Evolutionary conservation across 306 rosid species (phyloP), one percentile per base, ranked within the genome.

Genomic region (Fragaria ananassa): DNA sequence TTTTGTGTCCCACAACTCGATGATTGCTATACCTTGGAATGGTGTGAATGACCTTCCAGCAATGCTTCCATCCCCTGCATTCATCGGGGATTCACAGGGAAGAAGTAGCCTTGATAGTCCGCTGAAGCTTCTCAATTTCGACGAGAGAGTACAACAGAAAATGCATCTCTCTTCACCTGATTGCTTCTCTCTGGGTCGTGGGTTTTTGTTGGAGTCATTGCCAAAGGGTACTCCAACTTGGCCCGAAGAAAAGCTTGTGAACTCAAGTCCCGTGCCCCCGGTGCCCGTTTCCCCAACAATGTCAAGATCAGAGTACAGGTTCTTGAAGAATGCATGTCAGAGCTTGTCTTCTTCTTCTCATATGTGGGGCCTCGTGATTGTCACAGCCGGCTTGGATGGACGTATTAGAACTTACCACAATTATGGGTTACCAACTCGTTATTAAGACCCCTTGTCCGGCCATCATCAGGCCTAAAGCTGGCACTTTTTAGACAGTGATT

Each of bases 311-410:
- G 91, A 93, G 84, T 85, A 85, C 85, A 89, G 78, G 84, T 76
- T 93, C 78, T 86, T 93, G 87, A 91, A 72, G 88, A 86, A 71
- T 77, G 92, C 98, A 56, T 86, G 92, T 79, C 87, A 91, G 83
- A 80, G 89, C 78, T 78, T 83, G 88, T 86, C 89, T 68, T 86
- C 83, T 81, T 88, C 92, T 67, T 81, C 83, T 17, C 88, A 89
- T 78, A 61, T 86, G 72, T 93, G 96, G 98, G 96, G 95, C 72
- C 88, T 83, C 57, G 95, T 91, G 56, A 83, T 93, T 19, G 91
- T 93, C 54, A 89, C 95, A 4, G 97, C 96, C 58, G 91, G 98
- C 76, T 80, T 83, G 88, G 98, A 93, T n/a, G 97, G 98, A 41
- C 75, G 66, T 78, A 91, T 93, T 74, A 84, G 87, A 79, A 88